Evolutionary conservation across 345 rosid species (phyloP), one percentile per base, ranked within the genome.

Genomic region (Luvunga scandens): DNA sequence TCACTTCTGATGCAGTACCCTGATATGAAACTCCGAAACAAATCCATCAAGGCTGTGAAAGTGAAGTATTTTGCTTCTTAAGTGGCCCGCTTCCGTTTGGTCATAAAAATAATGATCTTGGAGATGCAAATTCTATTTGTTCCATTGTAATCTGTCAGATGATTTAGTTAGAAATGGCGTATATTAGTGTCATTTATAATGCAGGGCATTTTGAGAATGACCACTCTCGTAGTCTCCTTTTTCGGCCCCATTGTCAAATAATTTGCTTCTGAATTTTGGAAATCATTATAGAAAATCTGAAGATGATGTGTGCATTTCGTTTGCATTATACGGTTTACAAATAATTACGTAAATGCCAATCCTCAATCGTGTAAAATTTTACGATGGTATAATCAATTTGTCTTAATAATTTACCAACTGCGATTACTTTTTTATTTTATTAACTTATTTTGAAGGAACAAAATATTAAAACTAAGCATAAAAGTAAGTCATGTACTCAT

Each of bases 11-110:
- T 79, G 79, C 75, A 84, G 92, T 85, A 86, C 77, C 89, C 91
- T 2, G 90, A 88, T 81, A 27, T 87, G 87, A 89, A 83, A 80
- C 93, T 7, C 92, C 89, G 0, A 90, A 21, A 87, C 90, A 13
- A 85, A 90, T 24, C 89, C 92, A 67, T 85, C 84, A 8, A 84
- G 86, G 86, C 89, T 87, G 13, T 66, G 66, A 76, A 30, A 18
- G 33, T 18, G 56, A 48, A 71, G 62, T 30, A 30, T 19, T 53
- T 4, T 53, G 75, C 50, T 72, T 72, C 42, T 33, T 18, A 53
- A 4, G 42, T 4, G 33, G 31, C 62, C 62, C 16, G 14, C 28
- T 71, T 14, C 34, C 0, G 18, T 27, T 50, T 28, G 36, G 6
- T 27, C 38, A 19, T 53, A 68, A 24, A 38, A 19, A 22, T n/a